Percentiles rank a stretch among this genome's conserved stretches.
Evolutionary conservation across 495 filamentous ascomycete genomes (phyloP).

Genomic region (Sporormia fimetaria): DNA sequence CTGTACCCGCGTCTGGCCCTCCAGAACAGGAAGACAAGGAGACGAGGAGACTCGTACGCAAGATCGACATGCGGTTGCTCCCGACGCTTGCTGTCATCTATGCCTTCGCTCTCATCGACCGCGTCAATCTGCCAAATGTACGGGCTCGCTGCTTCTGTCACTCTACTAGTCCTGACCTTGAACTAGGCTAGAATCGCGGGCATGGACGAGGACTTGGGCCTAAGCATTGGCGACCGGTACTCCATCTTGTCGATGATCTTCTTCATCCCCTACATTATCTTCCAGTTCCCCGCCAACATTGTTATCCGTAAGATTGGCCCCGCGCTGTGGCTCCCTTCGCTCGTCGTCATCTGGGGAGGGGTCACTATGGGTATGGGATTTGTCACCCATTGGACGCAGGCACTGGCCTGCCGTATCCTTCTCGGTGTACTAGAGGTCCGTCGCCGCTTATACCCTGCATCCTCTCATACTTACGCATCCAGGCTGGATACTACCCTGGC

Average conservation of each 20-base stretch:
- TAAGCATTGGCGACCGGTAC: slow-evolving; percentile 36
- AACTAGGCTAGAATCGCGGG: slow-evolving; percentile 61
- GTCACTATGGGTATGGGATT: slow-evolving; percentile 6
- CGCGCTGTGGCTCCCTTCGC: neutral
- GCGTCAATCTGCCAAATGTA: slow-evolving; percentile 57
- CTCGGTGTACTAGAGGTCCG: slow-evolving; percentile 10
- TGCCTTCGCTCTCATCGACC: slow-evolving; percentile 68
- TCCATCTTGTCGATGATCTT: slow-evolving; percentile 1
- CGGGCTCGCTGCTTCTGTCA: no score
- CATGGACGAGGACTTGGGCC: slow-evolving; percentile 51
- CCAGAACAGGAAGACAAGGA: no score
- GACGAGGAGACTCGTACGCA: neutral
- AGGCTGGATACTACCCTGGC: slow-evolving; percentile 10
- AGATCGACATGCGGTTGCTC: neutral
- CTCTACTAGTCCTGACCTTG: no score
- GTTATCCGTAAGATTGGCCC: slow-evolving; percentile 1
- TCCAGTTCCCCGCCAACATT: slow-evolving; percentile 5
- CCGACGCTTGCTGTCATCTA: slow-evolving; percentile 41
- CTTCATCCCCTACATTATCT: slow-evolving; percentile 5
- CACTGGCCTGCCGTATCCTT: slow-evolving; percentile 2
- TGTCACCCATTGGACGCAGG: neutral
- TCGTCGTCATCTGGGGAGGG: slow-evolving; percentile 2
- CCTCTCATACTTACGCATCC: no score
- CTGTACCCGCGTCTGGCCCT: no score
- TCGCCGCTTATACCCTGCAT: no score